phyloP scores from a whole-genome alignment of 2,329 filamentous ascomycete species.

The Paracorniculantispora psalliotae region DNA sequence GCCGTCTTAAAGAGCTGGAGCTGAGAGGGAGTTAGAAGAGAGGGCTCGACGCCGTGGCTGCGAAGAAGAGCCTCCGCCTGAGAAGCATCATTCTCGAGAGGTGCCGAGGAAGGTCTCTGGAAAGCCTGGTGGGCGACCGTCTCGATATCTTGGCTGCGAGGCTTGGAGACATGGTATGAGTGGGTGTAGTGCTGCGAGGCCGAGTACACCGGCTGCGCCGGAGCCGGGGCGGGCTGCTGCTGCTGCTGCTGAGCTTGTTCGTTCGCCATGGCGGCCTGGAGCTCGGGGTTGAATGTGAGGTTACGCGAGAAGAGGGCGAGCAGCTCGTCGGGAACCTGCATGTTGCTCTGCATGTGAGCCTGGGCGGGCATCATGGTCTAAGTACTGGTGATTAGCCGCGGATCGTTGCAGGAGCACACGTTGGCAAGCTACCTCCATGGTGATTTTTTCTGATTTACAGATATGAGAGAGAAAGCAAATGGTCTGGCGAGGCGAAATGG shows the following conservation, averaged over 20 bases:
- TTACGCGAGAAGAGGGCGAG: constrained; percentile 73
- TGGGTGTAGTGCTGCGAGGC: constrained; percentile 82
- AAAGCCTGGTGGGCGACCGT: constrained; percentile 27
- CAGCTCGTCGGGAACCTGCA: constrained; percentile 75
- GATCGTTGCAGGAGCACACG: not conserved
- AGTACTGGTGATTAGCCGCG: constrained; percentile 4
- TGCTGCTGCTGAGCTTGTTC: constrained; percentile 25
- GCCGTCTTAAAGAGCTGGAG: constrained; percentile 74
- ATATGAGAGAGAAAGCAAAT: not conserved
- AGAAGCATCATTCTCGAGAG: constrained; percentile 42
- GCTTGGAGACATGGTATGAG: constrained; percentile 56
- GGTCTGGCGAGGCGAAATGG: not conserved
- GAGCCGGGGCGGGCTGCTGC: constrained; percentile 12
- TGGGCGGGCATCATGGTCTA: constrained; percentile 37
- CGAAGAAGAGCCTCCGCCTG: constrained; percentile 55
- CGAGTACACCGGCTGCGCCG: constrained; percentile 55
- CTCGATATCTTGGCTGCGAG: constrained; percentile 25
- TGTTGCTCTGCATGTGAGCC: constrained; percentile 32
- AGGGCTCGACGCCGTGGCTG: constrained; percentile 65
- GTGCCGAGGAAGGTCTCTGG: constrained; percentile 46
- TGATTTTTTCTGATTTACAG: not conserved
- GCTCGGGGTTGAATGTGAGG: constrained; percentile 56
- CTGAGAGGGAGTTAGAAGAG: constrained; percentile 66
- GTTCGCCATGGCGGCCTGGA: constrained; percentile 21
- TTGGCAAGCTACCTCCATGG: constrained; percentile 10